Evolutionary conservation across 306 rosid genomes (phyloP).

Genomic region (Luffa acutangula): DNA sequence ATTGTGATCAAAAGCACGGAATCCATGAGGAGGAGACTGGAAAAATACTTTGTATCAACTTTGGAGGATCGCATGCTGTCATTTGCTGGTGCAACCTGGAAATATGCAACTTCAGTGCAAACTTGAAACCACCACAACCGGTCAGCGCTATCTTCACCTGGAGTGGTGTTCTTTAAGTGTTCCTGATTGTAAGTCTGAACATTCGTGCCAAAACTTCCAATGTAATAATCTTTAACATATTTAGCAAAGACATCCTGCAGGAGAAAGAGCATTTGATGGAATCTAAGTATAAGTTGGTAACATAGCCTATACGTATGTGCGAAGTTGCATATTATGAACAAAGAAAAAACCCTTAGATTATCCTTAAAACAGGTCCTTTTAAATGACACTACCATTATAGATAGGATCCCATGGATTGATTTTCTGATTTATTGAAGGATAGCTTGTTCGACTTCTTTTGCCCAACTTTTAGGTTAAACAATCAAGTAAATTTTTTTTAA

Average conservation of each 20-base stretch:
- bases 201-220: constrained; percentile 33
- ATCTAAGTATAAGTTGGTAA: neutral
- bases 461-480: neutral
- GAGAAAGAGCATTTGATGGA: constrained; percentile 19
- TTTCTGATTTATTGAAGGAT: neutral
- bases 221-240: constrained; percentile 50
- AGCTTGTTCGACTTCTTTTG: neutral
- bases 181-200: constrained; percentile 50
- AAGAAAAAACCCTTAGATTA: neutral
- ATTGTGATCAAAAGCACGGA: neutral
- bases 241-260: constrained; percentile 74
- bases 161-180: constrained; percentile 52
- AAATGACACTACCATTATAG: neutral
- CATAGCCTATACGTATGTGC: neutral
- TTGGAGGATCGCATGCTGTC: constrained; percentile 79
- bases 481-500: neutral
- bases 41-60: constrained; percentile 57
- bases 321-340: neutral
- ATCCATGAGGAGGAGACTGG: constrained; percentile 6
- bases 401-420: neutral
- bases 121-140: constrained; percentile 99
- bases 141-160: constrained; percentile 36
- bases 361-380: neutral
- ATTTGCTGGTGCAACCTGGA: constrained; percentile 90
- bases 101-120: constrained; percentile 90